A percentile compares a stretch with the other conserved stretches of the same genome.
Conservation (phyloP, 352 stramenopile species). For the Globisporangium parvum region DNA sequence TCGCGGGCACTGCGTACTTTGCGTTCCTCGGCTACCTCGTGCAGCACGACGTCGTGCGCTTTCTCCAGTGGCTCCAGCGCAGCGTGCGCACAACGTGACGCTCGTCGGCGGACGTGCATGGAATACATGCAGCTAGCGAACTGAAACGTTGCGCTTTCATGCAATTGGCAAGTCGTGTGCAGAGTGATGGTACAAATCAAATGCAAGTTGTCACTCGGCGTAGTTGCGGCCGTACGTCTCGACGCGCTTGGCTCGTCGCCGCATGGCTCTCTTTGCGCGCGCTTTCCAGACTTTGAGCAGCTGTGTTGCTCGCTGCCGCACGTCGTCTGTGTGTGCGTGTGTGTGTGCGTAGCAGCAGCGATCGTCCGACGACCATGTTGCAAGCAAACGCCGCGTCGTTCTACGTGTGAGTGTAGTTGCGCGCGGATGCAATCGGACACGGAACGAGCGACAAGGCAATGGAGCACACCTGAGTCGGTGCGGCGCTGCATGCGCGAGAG, state of each 20-base stretch:
- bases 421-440: no score
- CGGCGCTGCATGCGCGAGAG: slow-evolving; percentile 32
- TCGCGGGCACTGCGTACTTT: slow-evolving; percentile 52
- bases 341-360: background rate
- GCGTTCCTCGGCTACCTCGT: slow-evolving; percentile 69
- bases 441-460: no score
- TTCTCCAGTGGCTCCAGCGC: slow-evolving; percentile 20
- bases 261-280: slow-evolving; percentile 62
- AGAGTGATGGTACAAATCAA: slow-evolving; percentile 4
- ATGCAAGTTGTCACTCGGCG: slow-evolving; percentile 31
- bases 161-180: no score
- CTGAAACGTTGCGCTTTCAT: background rate
- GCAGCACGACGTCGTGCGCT: slow-evolving; percentile 27
- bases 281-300: slow-evolving; percentile 62
- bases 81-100: no score
- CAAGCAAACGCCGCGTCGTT: no score
- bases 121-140: background rate
- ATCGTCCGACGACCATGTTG: background rate
- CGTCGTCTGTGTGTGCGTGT: slow-evolving; percentile 15
- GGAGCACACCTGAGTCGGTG: slow-evolving; percentile 20
- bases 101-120: no score
- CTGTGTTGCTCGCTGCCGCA: slow-evolving; percentile 29
- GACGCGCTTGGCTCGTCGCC: slow-evolving; percentile 43
- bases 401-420: no score
- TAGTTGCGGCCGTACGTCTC: slow-evolving; percentile 68